These are phyloP conservation scores for Fusarium sp. DNA, from an alignment of 2,329 filamentous ascomycete species.

Conservation along the genomic window DNA sequence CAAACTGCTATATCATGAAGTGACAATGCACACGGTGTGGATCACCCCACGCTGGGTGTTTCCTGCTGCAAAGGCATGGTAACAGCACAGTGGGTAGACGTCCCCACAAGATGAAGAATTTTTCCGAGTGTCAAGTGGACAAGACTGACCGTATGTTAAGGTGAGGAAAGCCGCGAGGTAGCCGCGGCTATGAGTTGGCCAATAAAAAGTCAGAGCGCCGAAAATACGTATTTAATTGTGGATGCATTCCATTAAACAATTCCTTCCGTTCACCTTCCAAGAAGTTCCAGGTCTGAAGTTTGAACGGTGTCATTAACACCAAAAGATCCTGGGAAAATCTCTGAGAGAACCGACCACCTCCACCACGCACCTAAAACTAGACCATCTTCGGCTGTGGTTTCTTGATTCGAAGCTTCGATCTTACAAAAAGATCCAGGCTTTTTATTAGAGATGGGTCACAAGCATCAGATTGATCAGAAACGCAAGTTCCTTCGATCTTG, in stretches of 20 bases:
- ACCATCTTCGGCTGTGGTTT: slow-evolving; percentile 16
- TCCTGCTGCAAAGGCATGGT: slow-evolving; percentile 21
- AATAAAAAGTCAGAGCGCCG: slow-evolving; percentile 9
- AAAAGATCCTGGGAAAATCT: slow-evolving; percentile 42
- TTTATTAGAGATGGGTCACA: slow-evolving; percentile 27
- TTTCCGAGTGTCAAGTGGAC: slow-evolving; percentile 17
- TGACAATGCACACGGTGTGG: slow-evolving; percentile 31
- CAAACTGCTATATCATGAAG: slow-evolving; percentile 15
- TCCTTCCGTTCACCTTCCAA: slow-evolving; percentile 31
- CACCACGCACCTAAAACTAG: slow-evolving; percentile 23
- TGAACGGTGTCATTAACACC: slow-evolving; percentile 23
- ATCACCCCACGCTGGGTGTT: background rate
- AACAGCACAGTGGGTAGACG: slow-evolving; percentile 31
- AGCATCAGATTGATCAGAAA: slow-evolving; percentile 11
- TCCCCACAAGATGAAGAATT: slow-evolving; percentile 38
- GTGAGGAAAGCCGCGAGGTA: slow-evolving; percentile 24
- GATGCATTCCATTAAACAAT: background rate
- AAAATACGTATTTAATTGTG: slow-evolving; percentile 14
- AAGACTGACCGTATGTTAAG: slow-evolving; percentile 39
- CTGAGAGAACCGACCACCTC: slow-evolving; percentile 28
- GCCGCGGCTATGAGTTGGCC: slow-evolving; percentile 16
- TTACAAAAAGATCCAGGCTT: slow-evolving; percentile 30
- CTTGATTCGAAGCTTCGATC: slow-evolving; percentile 30
- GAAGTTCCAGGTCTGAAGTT: slow-evolving; percentile 26
- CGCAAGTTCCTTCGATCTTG: slow-evolving; percentile 14